Evolutionary conservation across 345 rosid genomes (phyloP), one percentile per base, ranked within the genome.

Genomic region (Aquilaria sinensis): DNA sequence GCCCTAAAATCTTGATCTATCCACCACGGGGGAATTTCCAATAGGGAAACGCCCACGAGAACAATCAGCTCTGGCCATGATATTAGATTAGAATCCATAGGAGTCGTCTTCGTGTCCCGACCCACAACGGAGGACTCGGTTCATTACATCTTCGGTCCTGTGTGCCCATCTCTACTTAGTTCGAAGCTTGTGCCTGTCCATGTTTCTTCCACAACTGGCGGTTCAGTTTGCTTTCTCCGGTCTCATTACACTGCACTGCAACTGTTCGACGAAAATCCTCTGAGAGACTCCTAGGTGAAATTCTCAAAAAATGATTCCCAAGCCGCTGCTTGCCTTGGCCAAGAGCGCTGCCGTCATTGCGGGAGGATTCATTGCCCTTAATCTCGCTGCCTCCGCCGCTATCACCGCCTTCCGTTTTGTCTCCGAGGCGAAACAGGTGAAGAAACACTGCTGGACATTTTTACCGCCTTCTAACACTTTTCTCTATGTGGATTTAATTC

Each of bases 341-440:
- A 61, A 67, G 9, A 66, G 69, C 53, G 67, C 68, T 53, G 85
- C 81, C 6, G 57, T 81, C 12, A 60, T 75, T 29, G 2, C 77
- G 5, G 89, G 91, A 0, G 83, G 89, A 58, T 47, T 80, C 32
- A 66, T 76, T 33, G 51, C 81, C 59, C 51, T 75, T 62, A 85
- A 66, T 72, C 37, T 74, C 63, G 76, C 77, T 61, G 78, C 84
- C 13, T 47, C 80, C 31, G 57, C 77, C 31, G 72, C 87, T 2
- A 1, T 88, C 4, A 76, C 69, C 43, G 75, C 74, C 8, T 63
- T 80, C 61, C 87, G 81, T 50, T 62, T 48, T 48, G 64, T 65
- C 1, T 14, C 45, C 12, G 86, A 88, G 29, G 72, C 53, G 53
- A 75, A 80, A 71, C 75, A 67, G 78, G 88, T 83, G 67, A 62